Base-by-base conservation (phyloP, 495 filamentous ascomycete species). In the Neurospora pannonica region DNA sequence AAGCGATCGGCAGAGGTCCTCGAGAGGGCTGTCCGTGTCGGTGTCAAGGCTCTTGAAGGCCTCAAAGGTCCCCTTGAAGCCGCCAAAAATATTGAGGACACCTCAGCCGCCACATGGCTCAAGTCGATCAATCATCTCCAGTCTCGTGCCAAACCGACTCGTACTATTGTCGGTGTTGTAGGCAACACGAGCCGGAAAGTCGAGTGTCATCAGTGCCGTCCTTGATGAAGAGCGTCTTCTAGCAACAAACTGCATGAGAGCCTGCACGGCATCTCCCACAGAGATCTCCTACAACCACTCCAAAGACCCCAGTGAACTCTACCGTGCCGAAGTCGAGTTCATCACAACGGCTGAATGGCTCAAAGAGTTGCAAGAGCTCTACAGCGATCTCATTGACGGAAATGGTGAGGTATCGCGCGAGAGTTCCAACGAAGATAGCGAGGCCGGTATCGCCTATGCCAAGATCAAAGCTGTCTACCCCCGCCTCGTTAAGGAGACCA, bases 381-480 rank as follows among this genome's bases (percentile, higher is more conserved):
- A 87, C 28, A 76, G 78, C n/a, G 90, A 91, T 71, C 82, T 92
- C 3, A 73, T 86, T 7, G 88, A 90, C 73, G 73, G 72, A 24
- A 78, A 73, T 75, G 81, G 77, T 54, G 74, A 85, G 6, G 77
- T 87, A 1, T 84, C 84, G 5, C 78, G 81, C 34, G 88, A 90
- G 0, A 81, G 78, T 46, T 70, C 77, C 11, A 85, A 85, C 71
- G 76, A 81, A 36, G 85, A 88, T 21, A 84, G 78, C 28, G 88
- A 90, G 15, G 88, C 89, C 5, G 86, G 86, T 13, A 79, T 92
- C 28, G 90, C 90, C 4, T 90, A 88, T 75, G 89, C 87, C 17
- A 92, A 92, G 75, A 88, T 92, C 75, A 90, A 85, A 76, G 88
- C 89, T 11, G 88, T 93, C 1, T 92, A 92, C 76, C 90, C 90